These are phyloP conservation scores for Diaporthe citrichinensis DNA, from an alignment of 2,329 filamentous ascomycete species.

Conservation along the genomic window DNA sequence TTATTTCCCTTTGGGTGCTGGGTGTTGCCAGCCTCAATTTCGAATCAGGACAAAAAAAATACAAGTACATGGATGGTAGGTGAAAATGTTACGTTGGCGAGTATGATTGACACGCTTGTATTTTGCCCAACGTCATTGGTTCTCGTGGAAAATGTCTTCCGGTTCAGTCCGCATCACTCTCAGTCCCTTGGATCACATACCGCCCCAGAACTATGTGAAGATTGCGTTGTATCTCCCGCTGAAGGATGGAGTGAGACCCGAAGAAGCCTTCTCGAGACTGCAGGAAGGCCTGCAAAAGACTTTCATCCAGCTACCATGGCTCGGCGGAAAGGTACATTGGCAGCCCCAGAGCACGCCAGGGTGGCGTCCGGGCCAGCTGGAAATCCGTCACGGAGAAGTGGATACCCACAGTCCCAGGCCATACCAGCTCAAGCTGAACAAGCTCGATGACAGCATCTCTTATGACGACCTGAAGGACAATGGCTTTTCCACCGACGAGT, in stretches of 20 bases:
- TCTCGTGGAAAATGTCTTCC: background rate
- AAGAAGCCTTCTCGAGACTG: constrained; percentile 36
- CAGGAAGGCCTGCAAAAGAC: constrained; percentile 36
- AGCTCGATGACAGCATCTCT: constrained; percentile 29
- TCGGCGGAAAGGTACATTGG: constrained; percentile 40
- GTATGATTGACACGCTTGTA: background rate
- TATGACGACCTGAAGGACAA: constrained; percentile 42
- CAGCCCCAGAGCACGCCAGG: constrained; percentile 30
- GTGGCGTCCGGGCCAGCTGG: constrained; percentile 44
- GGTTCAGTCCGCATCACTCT: background rate
- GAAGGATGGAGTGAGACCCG: background rate
- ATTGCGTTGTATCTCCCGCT: constrained; percentile 27
- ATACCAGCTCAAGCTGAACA: constrained; percentile 54
- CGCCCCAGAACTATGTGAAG: constrained; percentile 10
- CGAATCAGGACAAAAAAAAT: no score
- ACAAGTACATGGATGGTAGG: no score
- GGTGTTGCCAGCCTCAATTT: no score
- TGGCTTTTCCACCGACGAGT: constrained; percentile 42
- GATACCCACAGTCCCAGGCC: constrained; percentile 34
- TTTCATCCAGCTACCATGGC: constrained; percentile 43
- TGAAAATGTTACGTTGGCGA: no score
- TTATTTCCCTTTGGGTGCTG: no score
- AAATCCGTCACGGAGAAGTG: constrained; percentile 42
- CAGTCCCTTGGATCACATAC: constrained; percentile 33
- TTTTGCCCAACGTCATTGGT: background rate